These are phyloP conservation scores for Pichia nakasei DNA, from an alignment of 805 yeast genomes.

Conservation along the genomic window DNA sequence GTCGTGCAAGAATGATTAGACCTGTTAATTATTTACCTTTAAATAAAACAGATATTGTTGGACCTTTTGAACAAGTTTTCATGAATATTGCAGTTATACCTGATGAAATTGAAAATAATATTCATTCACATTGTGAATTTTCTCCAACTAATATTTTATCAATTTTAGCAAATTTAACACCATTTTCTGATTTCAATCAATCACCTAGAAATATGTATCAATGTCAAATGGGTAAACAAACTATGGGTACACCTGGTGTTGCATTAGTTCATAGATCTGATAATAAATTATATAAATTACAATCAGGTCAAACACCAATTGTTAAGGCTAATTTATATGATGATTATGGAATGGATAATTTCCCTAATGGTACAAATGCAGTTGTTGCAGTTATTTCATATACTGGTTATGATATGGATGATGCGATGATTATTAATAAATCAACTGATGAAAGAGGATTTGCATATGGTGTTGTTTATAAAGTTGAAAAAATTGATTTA, in stretches of 20 bases:
- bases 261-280: constrained; percentile 88
- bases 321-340: constrained; percentile 91
- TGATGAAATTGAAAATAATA: constrained; percentile 70
- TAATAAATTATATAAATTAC: constrained; percentile 86
- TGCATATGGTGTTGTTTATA: constrained; percentile 94
- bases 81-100: constrained; percentile 95
- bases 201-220: constrained; percentile 99
- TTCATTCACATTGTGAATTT: constrained; percentile 89
- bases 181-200: constrained; percentile 97
- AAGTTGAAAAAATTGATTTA: constrained; percentile 86
- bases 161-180: constrained; percentile 92
- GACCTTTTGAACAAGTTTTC: constrained; percentile 97
- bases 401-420: constrained; percentile 99
- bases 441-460: constrained; percentile 97
- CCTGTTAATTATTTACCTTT: constrained; percentile 89
- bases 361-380: constrained; percentile 97
- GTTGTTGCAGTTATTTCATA: constrained; percentile 98
- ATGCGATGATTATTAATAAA: constrained; percentile 97
- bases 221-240: constrained; percentile 99
- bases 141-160: constrained; percentile 92
- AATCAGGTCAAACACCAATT: constrained; percentile 94
- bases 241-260: constrained; percentile 99
- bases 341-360: constrained; percentile 95
- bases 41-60: constrained; percentile 76
- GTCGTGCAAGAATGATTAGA: constrained; percentile 90